Base-by-base conservation (phyloP, 1,139 yeast species). In the Geotrichum citri-aurantii region DNA sequence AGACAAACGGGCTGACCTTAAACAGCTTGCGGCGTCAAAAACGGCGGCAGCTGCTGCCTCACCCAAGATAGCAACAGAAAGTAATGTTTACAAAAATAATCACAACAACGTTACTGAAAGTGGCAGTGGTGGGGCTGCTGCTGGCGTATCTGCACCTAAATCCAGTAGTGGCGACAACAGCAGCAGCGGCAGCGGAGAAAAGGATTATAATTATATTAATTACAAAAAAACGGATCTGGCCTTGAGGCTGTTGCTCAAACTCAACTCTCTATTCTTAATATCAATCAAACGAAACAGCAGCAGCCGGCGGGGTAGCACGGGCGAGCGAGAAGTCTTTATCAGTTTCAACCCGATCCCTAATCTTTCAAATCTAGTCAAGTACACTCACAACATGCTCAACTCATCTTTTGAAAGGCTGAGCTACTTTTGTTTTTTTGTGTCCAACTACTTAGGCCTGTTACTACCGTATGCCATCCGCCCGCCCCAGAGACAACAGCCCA, bases 321-420 rank as follows among this genome's bases (percentile, higher is more conserved):
- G 51, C 17, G 24, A 31, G 24, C 24, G 37, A 4, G 70, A 67
- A 54, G 58, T 68, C n/a, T 59, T 63, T 6, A 59, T 68, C n/a
- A 66, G 69, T 7, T 65, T 65, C 55, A 64, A 63, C 31, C 65
- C 62, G 19, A 59, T 73, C 11, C 76, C 76, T 1, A 73, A 72
- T 48, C 65, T 71, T 24, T 57, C 67, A 14, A 63, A 66, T 27
- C 63, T 73, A 14, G 68, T 68, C 1, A 68, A 68, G 53, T 71
- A 70, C 63, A 62, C 68, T 11, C 65, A 63, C 19, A 62, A 66
- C 19, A 60, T 66, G 5, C 65, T 72, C 47, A 72, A 71, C 59
- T 62, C 68, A 48, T 69, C 74, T 12, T 53, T 73, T 17, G 76
- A 73, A 59, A 63, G 76, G 21, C 65, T 71, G 17, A 68, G 71